These are phyloP conservation scores for Acacia acuminata DNA, from an alignment of 306 rosid species.

Conservation along the genomic window DNA sequence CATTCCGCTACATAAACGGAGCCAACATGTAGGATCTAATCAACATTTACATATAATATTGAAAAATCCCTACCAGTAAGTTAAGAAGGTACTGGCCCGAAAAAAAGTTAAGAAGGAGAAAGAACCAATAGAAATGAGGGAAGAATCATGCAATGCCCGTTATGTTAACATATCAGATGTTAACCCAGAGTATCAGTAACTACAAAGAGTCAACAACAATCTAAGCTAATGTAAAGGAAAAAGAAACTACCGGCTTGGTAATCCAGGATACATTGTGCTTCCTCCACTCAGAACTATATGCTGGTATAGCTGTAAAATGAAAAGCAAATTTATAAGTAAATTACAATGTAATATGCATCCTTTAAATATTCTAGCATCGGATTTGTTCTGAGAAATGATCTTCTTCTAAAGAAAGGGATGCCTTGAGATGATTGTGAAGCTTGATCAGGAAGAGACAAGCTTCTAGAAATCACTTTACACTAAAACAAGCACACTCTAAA, in stretches of 20 bases:
- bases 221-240: constrained; percentile 34
- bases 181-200: constrained; percentile 7
- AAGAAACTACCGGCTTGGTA: constrained; percentile 89
- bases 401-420: neutral
- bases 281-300: constrained; percentile 99
- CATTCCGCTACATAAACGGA: constrained; percentile 5
- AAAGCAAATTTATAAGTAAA: constrained; percentile 11
- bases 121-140: constrained; percentile 18
- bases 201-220: constrained; percentile 26
- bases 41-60: neutral
- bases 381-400: neutral
- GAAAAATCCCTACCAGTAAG: constrained; percentile 15
- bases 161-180: constrained; percentile 7
- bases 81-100: neutral
- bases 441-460: neutral
- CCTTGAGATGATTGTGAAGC: neutral
- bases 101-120: neutral
- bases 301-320: constrained; percentile 86
- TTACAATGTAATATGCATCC: neutral
- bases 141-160: constrained; percentile 19
- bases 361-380: neutral
- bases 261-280: constrained; percentile 99
- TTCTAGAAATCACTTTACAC: neutral
- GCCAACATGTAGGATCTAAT: constrained; percentile 4
- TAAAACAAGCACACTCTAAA: neutral